Base-by-base conservation (phyloP, 805 yeast species). In the Metschnikowia rubicola region DNA sequence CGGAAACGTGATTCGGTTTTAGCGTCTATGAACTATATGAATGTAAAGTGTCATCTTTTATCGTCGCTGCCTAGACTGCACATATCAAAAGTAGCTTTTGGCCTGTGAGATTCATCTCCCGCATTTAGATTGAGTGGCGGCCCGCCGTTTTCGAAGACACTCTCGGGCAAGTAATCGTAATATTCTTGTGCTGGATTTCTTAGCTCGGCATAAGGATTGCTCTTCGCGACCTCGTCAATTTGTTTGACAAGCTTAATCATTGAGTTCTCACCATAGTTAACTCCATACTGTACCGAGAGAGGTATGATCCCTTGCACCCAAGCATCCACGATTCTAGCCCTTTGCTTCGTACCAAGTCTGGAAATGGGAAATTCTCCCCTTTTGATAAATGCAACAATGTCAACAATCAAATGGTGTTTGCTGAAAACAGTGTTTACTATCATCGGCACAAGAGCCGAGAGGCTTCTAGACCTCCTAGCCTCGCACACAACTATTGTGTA, bases 381-480 rank as follows among this genome's bases (percentile, higher is more conserved):
- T 42, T 78, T 79, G 37, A 87, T 80, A 66, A 92, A 94, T 0
- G 89, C 85, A 33, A 94, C 86, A 37, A 92, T 78, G 63, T 95
- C 97, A 17, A 90, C 71, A 9, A 88, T 77, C 47, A 94, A 69
- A 53, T 89, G 94, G 63, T 91, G 97, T 51, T 79, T 84, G 51
- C 86, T 81, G 57, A 95, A 68, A 0, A 92, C 80, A 13, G 83
- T 82, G 53, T 88, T 85, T 37, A 88, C 90, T 38, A 94, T 77
- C 19, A 91, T 78, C 1, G 98, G 95, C 0, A 89, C 90, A 47
- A 94, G 63, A 0, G 94, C 81, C 1, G 96, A 84, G 46, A 82
- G 68, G 51, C 75, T 72, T 35, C 73, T 67, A 9, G 69, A 65
- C 35, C 82, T 61, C 37, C 73, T 72, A 12, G 80, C 68, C 57